Percentiles rank a stretch among this genome's conserved stretches.
Conservation (phyloP, 1,284 basidiomycete genomes). For the Rhodotorula sp. region DNA sequence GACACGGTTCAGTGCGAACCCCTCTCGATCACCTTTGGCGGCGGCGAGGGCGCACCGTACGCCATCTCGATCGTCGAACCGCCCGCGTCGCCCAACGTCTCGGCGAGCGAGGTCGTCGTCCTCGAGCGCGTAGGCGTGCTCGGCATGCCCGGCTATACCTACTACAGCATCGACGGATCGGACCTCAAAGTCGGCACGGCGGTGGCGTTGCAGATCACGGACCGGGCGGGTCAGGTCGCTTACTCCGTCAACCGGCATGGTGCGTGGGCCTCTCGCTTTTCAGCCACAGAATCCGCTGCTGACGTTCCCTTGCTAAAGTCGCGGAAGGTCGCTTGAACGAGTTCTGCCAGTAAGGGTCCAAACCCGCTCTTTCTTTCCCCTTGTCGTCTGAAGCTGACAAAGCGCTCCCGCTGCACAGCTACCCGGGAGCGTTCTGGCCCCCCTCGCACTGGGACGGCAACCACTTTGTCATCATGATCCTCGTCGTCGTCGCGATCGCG, state of each 20-base stretch:
- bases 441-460: slow-evolving; percentile 23
- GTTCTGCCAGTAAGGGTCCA: slow-evolving; percentile 27
- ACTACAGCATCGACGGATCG: background rate
- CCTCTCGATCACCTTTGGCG: slow-evolving; percentile 21
- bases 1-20: slow-evolving; percentile 18
- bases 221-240: slow-evolving; percentile 9
- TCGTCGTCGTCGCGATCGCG: slow-evolving; percentile 8
- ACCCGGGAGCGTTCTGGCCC: slow-evolving; percentile 25
- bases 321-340: slow-evolving; percentile 20
- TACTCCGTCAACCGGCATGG: slow-evolving; percentile 15
- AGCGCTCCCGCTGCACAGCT: slow-evolving; percentile 1
- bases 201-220: slow-evolving; percentile 25
- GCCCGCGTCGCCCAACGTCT: slow-evolving; percentile 2
- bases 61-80: slow-evolving; percentile 14
- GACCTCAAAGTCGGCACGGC: slow-evolving; percentile 3
- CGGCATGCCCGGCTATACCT: slow-evolving; percentile 24
- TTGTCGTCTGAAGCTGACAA: background rate
- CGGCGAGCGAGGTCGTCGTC: slow-evolving; percentile 10
- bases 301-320: background rate
- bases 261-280: background rate
- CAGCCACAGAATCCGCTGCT: background rate
- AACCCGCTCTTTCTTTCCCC: background rate
- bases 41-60: slow-evolving; percentile 20
- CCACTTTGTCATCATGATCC: slow-evolving; percentile 23
- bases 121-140: slow-evolving; percentile 15